These are phyloP conservation scores for Curvularia lunata DNA, from an alignment of 2,329 filamentous ascomycete species.

Conservation along the genomic window DNA sequence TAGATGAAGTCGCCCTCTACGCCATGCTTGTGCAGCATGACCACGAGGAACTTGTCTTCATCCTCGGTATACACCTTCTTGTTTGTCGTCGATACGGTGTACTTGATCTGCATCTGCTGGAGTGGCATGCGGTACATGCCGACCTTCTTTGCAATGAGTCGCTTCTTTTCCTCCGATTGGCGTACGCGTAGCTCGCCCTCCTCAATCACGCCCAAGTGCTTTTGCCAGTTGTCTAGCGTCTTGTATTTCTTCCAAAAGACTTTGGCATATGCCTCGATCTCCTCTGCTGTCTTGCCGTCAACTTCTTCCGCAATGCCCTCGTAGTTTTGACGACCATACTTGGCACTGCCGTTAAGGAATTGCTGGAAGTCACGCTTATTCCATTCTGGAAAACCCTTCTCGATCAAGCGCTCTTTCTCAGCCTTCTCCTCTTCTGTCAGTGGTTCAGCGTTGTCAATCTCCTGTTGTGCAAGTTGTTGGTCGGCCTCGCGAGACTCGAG, in stretches of 20 bases:
- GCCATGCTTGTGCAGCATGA: constrained; percentile 89
- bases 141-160: constrained; percentile 94
- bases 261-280: constrained; percentile 90
- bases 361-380: constrained; percentile 98
- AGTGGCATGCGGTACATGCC: constrained; percentile 94
- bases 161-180: constrained; percentile 89
- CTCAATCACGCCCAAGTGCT: constrained; percentile 88
- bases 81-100: constrained; percentile 98
- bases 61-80: constrained; percentile 99
- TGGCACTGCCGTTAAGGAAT: constrained; percentile 93
- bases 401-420: constrained; percentile 81
- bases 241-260: constrained; percentile 96
- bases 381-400: constrained; percentile 91
- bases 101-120: constrained; percentile 98
- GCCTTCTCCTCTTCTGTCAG: constrained; percentile 88
- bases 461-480: constrained; percentile 83
- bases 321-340: constrained; percentile 87
- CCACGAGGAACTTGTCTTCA: constrained; percentile 92
- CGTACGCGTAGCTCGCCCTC: constrained; percentile 89
- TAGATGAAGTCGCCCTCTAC: constrained; percentile 90
- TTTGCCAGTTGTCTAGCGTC: constrained; percentile 86
- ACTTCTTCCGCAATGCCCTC: constrained; percentile 86
- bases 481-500: constrained; percentile 86
- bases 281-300: constrained; percentile 83
- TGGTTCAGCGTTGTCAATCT: constrained; percentile 89